Evolutionary conservation across 164 flowering plant genomes (phyloP).

Genomic region (Berberis thunbergii): DNA sequence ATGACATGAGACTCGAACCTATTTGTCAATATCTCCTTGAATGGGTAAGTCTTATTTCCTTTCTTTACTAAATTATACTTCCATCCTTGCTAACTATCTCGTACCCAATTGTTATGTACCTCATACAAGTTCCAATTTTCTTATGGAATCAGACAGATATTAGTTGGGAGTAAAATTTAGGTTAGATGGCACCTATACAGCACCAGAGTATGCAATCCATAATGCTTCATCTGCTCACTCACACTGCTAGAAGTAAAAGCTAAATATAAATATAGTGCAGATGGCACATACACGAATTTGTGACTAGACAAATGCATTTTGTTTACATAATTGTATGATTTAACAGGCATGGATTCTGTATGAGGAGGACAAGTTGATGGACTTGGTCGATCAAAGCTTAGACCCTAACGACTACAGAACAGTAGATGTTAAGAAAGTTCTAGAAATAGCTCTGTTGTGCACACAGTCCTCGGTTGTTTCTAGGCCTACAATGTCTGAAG

Average conservation of each 20-base stretch:
- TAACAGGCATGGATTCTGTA: constrained; percentile 13
- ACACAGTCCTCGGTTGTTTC: constrained; percentile 9
- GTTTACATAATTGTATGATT: not conserved
- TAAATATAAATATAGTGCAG: too few species aligned
- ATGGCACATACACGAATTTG: too few species aligned
- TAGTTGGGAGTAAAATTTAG: too few species aligned
- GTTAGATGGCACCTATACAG: too few species aligned
- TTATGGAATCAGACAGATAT: too few species aligned
- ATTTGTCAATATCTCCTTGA: constrained; percentile 40
- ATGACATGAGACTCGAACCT: constrained; percentile 19
- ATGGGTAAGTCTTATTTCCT: constrained; percentile 28
- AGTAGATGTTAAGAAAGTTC: constrained; percentile 28
- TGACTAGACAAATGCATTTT: too few species aligned
- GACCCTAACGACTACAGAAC: constrained; percentile 17
- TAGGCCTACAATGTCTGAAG: constrained; percentile 15
- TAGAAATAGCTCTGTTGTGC: constrained; percentile 16
- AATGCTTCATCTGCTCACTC: too few species aligned
- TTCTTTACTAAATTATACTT: not conserved
- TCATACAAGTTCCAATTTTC: not conserved
- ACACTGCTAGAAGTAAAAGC: too few species aligned
- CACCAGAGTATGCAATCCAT: too few species aligned
- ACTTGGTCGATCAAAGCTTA: constrained; percentile 15
- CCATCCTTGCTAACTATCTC: not conserved
- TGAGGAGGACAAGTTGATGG: constrained; percentile 7
- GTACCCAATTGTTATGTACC: not conserved